phyloP scores from a whole-genome alignment of 495 filamentous ascomycete genomes.

The Aspergillus baeticus region DNA sequence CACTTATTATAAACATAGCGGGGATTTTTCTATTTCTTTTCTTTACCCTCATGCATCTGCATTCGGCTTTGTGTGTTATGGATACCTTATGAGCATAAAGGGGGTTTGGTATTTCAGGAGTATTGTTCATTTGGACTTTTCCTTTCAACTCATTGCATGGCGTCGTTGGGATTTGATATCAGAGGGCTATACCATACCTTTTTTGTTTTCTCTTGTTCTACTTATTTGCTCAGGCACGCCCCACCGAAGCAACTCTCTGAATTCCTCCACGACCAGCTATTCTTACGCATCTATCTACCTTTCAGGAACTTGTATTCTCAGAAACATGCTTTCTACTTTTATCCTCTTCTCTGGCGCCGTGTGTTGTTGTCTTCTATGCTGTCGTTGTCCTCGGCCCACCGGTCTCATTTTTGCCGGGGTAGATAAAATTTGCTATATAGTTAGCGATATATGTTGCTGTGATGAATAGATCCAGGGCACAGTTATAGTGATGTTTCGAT shows the following conservation, averaged over 20 bases:
- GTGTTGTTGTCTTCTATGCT: not conserved
- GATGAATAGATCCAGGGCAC: slow-evolving; percentile 1
- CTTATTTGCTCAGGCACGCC: slow-evolving; percentile 13
- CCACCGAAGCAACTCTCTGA: not conserved
- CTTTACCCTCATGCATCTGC: slow-evolving; percentile 24
- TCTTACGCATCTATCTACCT: slow-evolving; percentile 26
- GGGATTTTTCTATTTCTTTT: not conserved
- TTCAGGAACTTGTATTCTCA: slow-evolving; percentile 8
- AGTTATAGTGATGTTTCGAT: slow-evolving; percentile 4
- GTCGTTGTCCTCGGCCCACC: not conserved
- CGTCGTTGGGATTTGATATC: slow-evolving; percentile 24
- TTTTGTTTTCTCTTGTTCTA: slow-evolving; percentile 14
- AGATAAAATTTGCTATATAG: not conserved
- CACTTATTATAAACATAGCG: slow-evolving; percentile 5
- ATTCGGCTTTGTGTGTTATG: slow-evolving; percentile 29
- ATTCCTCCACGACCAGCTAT: slow-evolving; percentile 31
- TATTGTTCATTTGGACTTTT: slow-evolving; percentile 23
- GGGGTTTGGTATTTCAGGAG: slow-evolving; percentile 23
- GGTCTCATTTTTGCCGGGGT: not conserved
- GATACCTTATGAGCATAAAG: slow-evolving; percentile 33
- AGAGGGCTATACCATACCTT: slow-evolving; percentile 6
- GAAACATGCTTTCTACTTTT: not conserved
- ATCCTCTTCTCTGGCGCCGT: not conserved
- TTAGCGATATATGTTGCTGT: not conserved
- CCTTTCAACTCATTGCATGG: slow-evolving; percentile 27